Conservation (phyloP, 805 yeast species). For the Candida boleticola region DNA sequence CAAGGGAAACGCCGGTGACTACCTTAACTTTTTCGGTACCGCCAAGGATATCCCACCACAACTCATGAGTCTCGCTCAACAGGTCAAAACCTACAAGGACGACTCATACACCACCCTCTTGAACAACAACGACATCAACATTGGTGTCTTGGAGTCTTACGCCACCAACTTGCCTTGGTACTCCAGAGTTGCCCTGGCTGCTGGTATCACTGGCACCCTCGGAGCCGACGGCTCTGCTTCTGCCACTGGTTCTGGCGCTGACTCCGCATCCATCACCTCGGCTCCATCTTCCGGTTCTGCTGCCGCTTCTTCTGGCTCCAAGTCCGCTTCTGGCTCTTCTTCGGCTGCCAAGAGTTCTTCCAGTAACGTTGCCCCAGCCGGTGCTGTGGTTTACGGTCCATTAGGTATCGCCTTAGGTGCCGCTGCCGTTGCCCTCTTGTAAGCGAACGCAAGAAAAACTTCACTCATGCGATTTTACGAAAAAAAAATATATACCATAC, state of each 20-base stretch:
- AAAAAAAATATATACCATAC: too few species aligned
- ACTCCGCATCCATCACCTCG: constrained; percentile 6
- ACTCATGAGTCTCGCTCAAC: constrained; percentile 26
- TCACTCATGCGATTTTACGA: too few species aligned
- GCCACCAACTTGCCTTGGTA: constrained; percentile 42
- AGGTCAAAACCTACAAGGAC: constrained; percentile 26
- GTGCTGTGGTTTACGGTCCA: constrained; percentile 20
- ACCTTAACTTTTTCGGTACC: constrained; percentile 25
- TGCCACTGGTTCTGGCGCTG: constrained; percentile 7
- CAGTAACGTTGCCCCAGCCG: constrained; percentile 7
- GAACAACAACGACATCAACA: constrained; percentile 21
- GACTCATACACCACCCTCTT: constrained; percentile 35
- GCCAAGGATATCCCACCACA: constrained; percentile 25
- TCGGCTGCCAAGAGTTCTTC: constrained; percentile 8
- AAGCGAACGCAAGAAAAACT: too few species aligned
- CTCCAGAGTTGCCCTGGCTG: constrained; percentile 19
- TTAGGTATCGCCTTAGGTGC: constrained; percentile 34
- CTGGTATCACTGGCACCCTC: constrained; percentile 8
- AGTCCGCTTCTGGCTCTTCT: constrained; percentile 6
- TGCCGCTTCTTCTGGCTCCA: constrained; percentile 3
- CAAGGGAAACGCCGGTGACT: constrained; percentile 21
- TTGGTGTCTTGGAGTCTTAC: constrained; percentile 23
- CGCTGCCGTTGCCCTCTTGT: constrained; percentile 32
- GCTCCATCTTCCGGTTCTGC: constrained; percentile 6
- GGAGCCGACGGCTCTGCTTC: constrained; percentile 7